These are phyloP conservation scores for Erythrobasidium hasegawianum DNA, from an alignment of 1,284 basidiomycete genomes.

Conservation along the genomic window DNA sequence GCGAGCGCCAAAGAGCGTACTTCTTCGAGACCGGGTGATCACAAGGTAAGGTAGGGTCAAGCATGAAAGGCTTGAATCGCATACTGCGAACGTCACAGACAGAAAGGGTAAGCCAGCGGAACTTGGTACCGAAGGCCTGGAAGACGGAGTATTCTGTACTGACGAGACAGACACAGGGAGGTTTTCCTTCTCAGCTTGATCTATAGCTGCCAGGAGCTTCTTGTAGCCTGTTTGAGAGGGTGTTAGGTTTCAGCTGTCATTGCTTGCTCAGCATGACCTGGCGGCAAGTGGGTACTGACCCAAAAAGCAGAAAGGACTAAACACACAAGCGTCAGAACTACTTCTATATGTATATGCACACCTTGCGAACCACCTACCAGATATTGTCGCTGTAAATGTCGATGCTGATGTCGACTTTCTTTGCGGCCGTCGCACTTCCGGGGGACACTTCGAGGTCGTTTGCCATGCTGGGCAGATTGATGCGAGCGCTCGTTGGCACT, in stretches of 20 bases:
- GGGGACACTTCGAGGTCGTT: too few species aligned
- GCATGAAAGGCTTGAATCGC: constrained; percentile 49
- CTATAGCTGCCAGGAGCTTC: constrained; percentile 61
- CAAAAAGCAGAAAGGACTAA: constrained; percentile 29
- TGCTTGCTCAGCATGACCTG: neutral
- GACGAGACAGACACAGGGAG: constrained; percentile 64
- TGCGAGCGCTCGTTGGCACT: constrained; percentile 5
- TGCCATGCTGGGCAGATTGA: neutral
- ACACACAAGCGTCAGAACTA: neutral
- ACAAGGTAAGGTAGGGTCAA: constrained; percentile 46
- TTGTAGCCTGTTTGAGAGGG: constrained; percentile 58
- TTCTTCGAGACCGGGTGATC: constrained; percentile 27
- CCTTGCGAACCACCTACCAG: constrained; percentile 1
- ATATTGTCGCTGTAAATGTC: constrained; percentile 32
- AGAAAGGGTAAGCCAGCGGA: neutral
- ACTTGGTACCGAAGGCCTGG: neutral
- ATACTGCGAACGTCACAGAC: constrained; percentile 35
- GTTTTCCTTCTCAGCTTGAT: constrained; percentile 59
- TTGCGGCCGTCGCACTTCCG: constrained; percentile 9
- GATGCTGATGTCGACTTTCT: constrained; percentile 14
- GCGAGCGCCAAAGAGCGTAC: neutral
- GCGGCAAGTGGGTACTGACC: neutral
- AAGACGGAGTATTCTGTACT: constrained; percentile 65
- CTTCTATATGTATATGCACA: neutral
- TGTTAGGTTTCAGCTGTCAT: neutral